Base-by-base conservation (phyloP, 2,329 filamentous ascomycete genomes). In the Rutstroemia sp. region DNA sequence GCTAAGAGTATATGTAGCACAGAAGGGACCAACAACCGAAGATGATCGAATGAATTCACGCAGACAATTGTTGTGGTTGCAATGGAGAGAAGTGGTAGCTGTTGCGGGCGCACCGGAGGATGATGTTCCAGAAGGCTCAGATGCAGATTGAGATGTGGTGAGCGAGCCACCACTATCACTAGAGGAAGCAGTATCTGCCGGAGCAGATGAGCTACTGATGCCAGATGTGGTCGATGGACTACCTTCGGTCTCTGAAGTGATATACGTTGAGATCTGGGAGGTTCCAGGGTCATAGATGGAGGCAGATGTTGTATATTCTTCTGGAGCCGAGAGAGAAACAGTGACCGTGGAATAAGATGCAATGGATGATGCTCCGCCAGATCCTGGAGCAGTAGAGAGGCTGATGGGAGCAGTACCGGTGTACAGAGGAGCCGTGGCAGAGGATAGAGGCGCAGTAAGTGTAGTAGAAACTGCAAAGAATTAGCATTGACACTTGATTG, bases 11-110 rank as follows among this genome's bases (percentile, higher is more conserved):
- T 66, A 66, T 37, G 60, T 63, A 42, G 63, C 61, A 59, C 64
- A 67, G 50, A 67, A 67, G 2, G 48, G 27, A 18, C 37, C 46
- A 25, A 60, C 63, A 12, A 55, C 30, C 1, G 49, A 37, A 34
- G 63, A 64, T 16, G 60, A 57, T 48, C 56, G 46, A 14, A 63
- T 59, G 14, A 65, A 30, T 54, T 66, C 62, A 30, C 65, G 63
- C 46, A 63, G 57, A 42, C 65, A 67, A 39, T 66, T 67, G 42
- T 67, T 57, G 9, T 60, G 61, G 39, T 65, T 54, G 21, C 65
- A 66, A 16, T 61, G 55, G 9, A 51, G 39, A 7, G 54, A n/a
- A 44, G 45, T 21, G 2, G 56, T 25, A 21, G 52, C 47, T 21
- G 57, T 59, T 8, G 57, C n/a, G 7, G 25, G 12, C 5, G 54